phyloP scores from a whole-genome alignment of 73 alveolate species.

The Paramecium sexaurelia region DNA sequence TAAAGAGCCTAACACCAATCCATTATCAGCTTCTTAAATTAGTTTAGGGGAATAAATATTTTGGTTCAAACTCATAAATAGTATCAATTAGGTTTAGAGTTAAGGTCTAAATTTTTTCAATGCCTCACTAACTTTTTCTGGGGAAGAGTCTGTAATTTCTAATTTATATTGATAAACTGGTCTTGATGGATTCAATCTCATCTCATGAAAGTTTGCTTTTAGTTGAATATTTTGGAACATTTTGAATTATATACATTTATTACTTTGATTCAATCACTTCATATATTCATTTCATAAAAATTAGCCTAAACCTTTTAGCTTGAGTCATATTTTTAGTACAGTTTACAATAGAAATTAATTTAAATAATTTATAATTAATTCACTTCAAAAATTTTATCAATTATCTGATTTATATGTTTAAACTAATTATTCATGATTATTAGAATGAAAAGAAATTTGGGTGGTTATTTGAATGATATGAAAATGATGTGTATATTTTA shows the following conservation, averaged over 20 bases:
- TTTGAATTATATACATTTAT: not conserved
- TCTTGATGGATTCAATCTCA: constrained; percentile 6
- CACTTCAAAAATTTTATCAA: not conserved
- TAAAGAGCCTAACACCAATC: not conserved
- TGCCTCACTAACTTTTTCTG: constrained; percentile 6
- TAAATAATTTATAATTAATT: not conserved
- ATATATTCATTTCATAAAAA: not conserved
- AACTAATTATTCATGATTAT: not conserved
- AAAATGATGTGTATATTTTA: not conserved
- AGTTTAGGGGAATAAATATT: constrained; percentile 39
- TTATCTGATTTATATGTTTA: not conserved
- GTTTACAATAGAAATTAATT: not conserved
- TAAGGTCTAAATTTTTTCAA: not conserved
- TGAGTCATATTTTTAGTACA: not conserved
- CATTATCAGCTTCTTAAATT: constrained; percentile 16
- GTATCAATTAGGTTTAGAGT: not conserved
- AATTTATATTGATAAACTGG: constrained; percentile 17
- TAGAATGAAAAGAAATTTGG: not conserved
- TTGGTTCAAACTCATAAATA: not conserved
- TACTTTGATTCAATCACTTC: not conserved
- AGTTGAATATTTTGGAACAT: not conserved
- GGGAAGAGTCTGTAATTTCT: constrained; percentile 5
- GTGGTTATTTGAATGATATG: not conserved
- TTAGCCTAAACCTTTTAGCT: not conserved
- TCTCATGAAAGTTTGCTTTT: constrained; percentile 25